A percentile compares a stretch with the other conserved stretches of the same genome.
Conservation (phyloP, 495 filamentous ascomycete species). For the Mycothermus thermophilus region DNA sequence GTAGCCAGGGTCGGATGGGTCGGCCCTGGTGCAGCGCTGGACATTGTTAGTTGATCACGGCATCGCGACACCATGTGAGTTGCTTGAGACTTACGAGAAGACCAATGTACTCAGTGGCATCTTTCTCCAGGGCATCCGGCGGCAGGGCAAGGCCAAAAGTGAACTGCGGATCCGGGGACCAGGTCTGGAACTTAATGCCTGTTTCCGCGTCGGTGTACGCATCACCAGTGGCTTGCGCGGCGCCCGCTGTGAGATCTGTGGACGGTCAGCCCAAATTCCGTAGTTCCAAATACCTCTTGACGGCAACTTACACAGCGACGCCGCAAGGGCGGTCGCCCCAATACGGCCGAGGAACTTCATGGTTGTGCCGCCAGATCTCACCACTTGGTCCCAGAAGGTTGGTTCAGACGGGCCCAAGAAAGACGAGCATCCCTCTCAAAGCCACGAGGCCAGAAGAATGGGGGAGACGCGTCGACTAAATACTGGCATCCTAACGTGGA, state of each 20-base stretch:
- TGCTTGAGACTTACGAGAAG: constrained; percentile 26
- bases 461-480: constrained; percentile 4
- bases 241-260: constrained; percentile 12
- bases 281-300: not conserved
- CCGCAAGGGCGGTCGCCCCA: constrained; percentile 16
- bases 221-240: constrained; percentile 12
- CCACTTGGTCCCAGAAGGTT: constrained; percentile 3
- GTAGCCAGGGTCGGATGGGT: constrained; percentile 30
- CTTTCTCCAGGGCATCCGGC: constrained; percentile 30
- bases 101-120: constrained; percentile 47
- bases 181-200: constrained; percentile 32
- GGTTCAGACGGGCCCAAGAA: constrained; percentile 9
- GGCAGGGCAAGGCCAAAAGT: constrained; percentile 47
- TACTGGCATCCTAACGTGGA: constrained; percentile 5
- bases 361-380: constrained; percentile 9
- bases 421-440: constrained; percentile 6
- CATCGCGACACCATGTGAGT: not conserved
- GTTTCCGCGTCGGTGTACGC: constrained; percentile 28
- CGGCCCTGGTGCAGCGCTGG: constrained; percentile 19
- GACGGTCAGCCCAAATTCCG: constrained; percentile 6
- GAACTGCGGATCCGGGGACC: constrained; percentile 18
- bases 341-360: constrained; percentile 20
- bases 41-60: not conserved
- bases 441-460: not conserved
- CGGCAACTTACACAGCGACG: constrained; percentile 16